Evolutionary conservation across 495 filamentous ascomycete genomes (phyloP).

Genomic region (Lepraria neglecta): DNA sequence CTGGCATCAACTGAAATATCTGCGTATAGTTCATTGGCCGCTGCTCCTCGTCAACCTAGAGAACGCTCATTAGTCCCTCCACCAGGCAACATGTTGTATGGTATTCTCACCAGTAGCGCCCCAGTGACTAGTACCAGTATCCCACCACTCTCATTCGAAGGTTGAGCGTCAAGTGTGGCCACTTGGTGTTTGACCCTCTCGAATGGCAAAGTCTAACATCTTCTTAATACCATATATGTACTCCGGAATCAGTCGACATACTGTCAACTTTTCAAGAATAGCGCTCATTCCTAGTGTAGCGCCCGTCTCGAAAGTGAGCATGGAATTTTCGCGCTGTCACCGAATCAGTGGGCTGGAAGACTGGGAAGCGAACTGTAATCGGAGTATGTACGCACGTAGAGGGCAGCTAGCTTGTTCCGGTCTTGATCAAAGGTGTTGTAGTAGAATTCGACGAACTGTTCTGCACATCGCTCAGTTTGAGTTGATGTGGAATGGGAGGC

Average conservation of each 20-base stretch:
- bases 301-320: conserved; percentile 82
- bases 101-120: conserved; percentile 60
- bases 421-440: conserved; percentile 75
- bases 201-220: conserved; percentile 61
- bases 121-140: conserved; percentile 85
- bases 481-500: conserved; percentile 1
- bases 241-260: conserved; percentile 37
- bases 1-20: conserved; percentile 71
- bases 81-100: background rate
- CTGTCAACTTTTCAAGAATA: conserved; percentile 74
- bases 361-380: background rate
- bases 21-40: conserved; percentile 81
- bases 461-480: conserved; percentile 39
- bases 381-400: conserved; percentile 62
- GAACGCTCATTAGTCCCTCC: conserved; percentile 3
- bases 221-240: background rate
- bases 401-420: conserved; percentile 52
- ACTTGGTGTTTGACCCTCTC: conserved; percentile 65
- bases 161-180: conserved; percentile 57
- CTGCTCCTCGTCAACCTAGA: conserved; percentile 73
- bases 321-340: conserved; percentile 69
- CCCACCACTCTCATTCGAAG: conserved; percentile 45
- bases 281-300: conserved; percentile 49
- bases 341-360: background rate
- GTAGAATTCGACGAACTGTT: conserved; percentile 80